Percentiles rank a stretch among this genome's conserved stretches.
phyloP scores from a whole-genome alignment of 208 protist genomes.

The Trypanosoma cruzi region DNA sequence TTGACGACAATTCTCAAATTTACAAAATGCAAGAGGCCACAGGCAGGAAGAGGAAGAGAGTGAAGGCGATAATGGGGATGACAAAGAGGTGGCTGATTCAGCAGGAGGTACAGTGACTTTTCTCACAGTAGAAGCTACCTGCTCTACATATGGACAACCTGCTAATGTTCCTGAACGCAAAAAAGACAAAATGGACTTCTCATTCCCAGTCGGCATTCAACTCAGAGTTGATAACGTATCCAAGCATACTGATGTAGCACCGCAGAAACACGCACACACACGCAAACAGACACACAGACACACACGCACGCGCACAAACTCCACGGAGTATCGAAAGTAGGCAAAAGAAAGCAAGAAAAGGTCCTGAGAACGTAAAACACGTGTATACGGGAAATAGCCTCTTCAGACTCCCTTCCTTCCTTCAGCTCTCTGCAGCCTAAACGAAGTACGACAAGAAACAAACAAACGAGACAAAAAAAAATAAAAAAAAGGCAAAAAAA shows the following conservation, averaged over 20 bases:
- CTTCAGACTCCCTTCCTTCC: no score
- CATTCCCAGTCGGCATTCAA: constrained; percentile 6
- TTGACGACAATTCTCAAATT: background rate
- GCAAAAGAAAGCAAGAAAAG: no score
- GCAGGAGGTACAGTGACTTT: background rate
- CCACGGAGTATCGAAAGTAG: no score
- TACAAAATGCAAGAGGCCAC: background rate
- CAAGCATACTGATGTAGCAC: background rate
- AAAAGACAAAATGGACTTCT: background rate
- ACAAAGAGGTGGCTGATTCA: background rate
- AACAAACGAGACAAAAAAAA: no score
- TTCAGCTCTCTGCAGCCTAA: no score
- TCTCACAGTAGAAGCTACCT: background rate
- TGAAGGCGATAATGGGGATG: no score
- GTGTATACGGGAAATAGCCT: no score
- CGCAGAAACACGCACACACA: background rate
- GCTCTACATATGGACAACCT: background rate
- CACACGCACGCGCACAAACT: no score
- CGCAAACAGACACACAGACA: background rate
- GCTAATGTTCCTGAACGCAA: background rate
- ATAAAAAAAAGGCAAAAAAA: no score
- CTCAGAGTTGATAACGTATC: background rate
- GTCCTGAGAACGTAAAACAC: no score
- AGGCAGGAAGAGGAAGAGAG: background rate
- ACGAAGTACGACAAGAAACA: no score